Percentiles rank a stretch among this genome's conserved stretches.
Evolutionary conservation across 1,284 basidiomycete species (phyloP).

Genomic region (Ceratobasidium sp.): DNA sequence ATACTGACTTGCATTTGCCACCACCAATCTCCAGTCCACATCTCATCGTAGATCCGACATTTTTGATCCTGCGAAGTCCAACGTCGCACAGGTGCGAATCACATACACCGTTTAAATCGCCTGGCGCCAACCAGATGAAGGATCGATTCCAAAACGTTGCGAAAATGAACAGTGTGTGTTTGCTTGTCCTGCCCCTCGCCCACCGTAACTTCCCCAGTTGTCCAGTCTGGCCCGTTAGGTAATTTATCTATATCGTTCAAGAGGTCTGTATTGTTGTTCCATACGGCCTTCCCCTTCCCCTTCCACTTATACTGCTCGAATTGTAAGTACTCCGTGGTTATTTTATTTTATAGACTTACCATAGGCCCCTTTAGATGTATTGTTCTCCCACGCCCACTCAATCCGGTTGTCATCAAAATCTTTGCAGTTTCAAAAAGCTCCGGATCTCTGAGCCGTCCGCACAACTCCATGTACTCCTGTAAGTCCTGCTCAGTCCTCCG

Average conservation of each 20-base stretch:
- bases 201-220: neutral
- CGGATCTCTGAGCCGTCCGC: neutral
- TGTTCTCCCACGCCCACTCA: neutral
- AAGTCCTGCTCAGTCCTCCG: neutral
- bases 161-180: neutral
- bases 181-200: neutral
- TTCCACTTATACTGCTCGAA: neutral
- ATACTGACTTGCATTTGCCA: slow-evolving; percentile 3
- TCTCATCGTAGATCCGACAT: neutral
- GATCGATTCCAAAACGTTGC: neutral
- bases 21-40: slow-evolving; percentile 31
- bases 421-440: slow-evolving; percentile 4
- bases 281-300: slow-evolving; percentile 14
- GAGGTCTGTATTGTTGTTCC: slow-evolving; percentile 6
- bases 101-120: neutral
- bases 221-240: slow-evolving; percentile 23
- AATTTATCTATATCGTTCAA: neutral
- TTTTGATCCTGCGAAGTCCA: neutral
- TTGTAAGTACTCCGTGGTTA: neutral
- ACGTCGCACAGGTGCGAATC: neutral
- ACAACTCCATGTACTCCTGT: neutral
- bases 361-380: neutral
- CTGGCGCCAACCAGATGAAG: neutral
- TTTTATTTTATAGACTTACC: neutral
- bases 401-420: slow-evolving; percentile 33